phyloP scores from a whole-genome alignment of 352 stramenopile species.

The Pythium plurisporium region DNA sequence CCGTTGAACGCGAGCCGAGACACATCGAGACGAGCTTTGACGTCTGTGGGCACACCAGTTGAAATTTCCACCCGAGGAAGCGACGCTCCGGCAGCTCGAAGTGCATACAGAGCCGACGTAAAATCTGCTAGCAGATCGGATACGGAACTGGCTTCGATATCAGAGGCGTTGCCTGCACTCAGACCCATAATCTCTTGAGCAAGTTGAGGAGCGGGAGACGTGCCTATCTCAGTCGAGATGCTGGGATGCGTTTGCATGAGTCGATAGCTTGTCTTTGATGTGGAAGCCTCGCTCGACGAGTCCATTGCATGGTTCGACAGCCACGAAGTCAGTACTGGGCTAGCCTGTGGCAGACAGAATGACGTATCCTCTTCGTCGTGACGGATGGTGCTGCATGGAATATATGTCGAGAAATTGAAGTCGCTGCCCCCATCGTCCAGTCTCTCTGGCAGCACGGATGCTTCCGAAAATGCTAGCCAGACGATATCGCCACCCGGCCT shows the following conservation, averaged over 20 bases:
- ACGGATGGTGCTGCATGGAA: not conserved
- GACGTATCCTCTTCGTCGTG: not conserved
- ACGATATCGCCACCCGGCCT: not conserved
- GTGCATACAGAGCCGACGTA: not conserved
- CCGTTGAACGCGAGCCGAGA: slow-evolving; percentile 8
- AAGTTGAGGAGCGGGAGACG: too few species aligned
- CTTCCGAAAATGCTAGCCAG: not conserved
- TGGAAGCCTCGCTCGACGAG: not conserved
- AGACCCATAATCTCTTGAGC: too few species aligned
- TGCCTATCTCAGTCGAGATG: too few species aligned
- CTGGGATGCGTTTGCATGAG: too few species aligned
- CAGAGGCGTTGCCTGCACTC: not conserved
- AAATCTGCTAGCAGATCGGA: slow-evolving; percentile 9
- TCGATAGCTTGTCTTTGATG: too few species aligned
- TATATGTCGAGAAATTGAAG: not conserved
- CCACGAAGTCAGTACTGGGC: not conserved
- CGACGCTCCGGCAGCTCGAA: not conserved
- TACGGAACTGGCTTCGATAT: not conserved
- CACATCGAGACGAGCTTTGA: not conserved
- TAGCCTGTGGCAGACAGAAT: not conserved
- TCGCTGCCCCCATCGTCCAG: not conserved
- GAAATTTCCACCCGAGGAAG: not conserved
- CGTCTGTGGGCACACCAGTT: not conserved
- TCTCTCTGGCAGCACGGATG: not conserved
- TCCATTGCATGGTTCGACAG: not conserved